Conservation (phyloP, 768 basidiomycete species). For the Serpula lacrymans region DNA sequence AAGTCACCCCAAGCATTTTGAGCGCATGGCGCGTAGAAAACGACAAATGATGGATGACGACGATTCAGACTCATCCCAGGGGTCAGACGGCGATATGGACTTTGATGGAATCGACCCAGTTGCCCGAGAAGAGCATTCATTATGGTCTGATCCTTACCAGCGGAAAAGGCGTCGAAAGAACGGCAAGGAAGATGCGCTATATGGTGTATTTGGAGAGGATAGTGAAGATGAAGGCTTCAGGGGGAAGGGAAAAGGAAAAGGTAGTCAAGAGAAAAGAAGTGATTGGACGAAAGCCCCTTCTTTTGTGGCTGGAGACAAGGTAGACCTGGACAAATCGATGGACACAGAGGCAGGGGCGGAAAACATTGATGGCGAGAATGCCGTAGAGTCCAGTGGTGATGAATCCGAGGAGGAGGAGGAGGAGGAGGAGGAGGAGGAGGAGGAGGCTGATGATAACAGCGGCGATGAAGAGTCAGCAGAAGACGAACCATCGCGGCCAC, state of each 20-base stretch:
- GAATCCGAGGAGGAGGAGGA: constrained; percentile 30
- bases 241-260: constrained; percentile 18
- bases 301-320: constrained; percentile 59
- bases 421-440: constrained; percentile 35
- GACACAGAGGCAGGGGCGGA: constrained; percentile 31
- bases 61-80: constrained; percentile 68
- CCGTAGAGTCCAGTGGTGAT: constrained; percentile 27
- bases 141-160: constrained; percentile 76
- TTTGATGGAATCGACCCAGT: constrained; percentile 54
- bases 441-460: constrained; percentile 32
- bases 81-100: constrained; percentile 50
- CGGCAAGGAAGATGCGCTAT: constrained; percentile 70
- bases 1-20: too few relatives aligned
- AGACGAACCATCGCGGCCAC: constrained; percentile 49
- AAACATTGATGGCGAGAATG: constrained; percentile 36
- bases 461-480: constrained; percentile 41
- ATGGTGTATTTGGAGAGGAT: constrained; percentile 72
- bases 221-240: constrained; percentile 57
- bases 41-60: constrained; percentile 68
- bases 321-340: constrained; percentile 38
- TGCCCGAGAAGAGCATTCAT: constrained; percentile 65
- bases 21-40: constrained; percentile 70
- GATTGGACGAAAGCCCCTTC: constrained; percentile 79
- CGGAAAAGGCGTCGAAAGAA: constrained; percentile 63
- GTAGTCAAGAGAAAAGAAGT: constrained; percentile 37